These are phyloP conservation scores for Ascodesmis nigricans DNA, from an alignment of 495 filamentous ascomycete genomes.

Conservation along the genomic window DNA sequence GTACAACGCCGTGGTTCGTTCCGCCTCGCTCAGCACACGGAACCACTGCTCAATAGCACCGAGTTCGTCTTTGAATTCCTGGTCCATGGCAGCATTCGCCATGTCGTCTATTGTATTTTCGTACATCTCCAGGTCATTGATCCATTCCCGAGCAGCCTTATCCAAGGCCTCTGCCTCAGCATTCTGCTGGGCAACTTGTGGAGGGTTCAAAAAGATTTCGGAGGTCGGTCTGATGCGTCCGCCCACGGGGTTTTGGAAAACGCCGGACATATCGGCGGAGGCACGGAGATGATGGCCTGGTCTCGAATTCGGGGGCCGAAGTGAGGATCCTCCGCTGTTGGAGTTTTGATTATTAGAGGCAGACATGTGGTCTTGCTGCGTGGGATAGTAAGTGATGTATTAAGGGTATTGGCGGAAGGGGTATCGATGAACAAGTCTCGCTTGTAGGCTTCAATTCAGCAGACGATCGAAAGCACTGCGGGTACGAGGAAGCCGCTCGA, in stretches of 20 bases:
- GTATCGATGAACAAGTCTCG: too few species aligned
- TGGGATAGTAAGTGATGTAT: too few species aligned
- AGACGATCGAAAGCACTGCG: too few species aligned
- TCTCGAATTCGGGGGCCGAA: conserved; percentile 74
- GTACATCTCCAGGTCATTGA: conserved; percentile 94
- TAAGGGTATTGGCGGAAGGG: too few species aligned
- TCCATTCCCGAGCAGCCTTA: conserved; percentile 92
- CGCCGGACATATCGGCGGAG: conserved; percentile 80
- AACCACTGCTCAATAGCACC: conserved; percentile 99
- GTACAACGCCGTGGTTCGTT: conserved; percentile 85
- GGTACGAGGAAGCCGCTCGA: too few species aligned
- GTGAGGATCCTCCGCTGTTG: conserved; percentile 37
- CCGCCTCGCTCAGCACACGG: conserved; percentile 85
- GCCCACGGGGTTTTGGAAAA: conserved; percentile 51
- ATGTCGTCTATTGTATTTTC: conserved; percentile 96
- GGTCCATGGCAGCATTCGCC: conserved; percentile 90
- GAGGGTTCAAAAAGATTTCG: conserved; percentile 41
- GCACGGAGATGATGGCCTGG: conserved; percentile 75
- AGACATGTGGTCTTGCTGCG: too few species aligned
- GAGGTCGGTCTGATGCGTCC: conserved; percentile 82
- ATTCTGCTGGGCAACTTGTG: conserved; percentile 21
- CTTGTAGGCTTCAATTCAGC: too few species aligned
- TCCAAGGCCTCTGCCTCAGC: conserved; percentile 64
- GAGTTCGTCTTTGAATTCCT: conserved; percentile 98
- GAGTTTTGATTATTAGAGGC: conserved; percentile 23